Evolutionary conservation across 306 rosid genomes (phyloP).

Genomic region (Cyamopsis tetragonoloba): DNA sequence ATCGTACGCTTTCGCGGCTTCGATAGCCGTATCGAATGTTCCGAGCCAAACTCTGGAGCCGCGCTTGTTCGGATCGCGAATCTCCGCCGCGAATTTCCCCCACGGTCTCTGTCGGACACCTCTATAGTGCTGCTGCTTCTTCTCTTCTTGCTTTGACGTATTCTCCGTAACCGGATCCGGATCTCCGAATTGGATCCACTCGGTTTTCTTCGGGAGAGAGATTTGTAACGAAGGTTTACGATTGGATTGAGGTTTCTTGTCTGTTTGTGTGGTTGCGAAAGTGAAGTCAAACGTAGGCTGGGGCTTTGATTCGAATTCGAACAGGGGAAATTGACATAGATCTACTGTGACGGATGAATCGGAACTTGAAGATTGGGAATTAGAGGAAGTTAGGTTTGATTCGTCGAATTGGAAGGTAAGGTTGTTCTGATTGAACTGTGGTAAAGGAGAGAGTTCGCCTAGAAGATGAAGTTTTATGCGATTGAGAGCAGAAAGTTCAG

Average conservation of each 20-base stretch:
- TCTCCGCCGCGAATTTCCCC: conserved; percentile 85
- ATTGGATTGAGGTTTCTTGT: background rate
- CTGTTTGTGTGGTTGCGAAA: conserved; percentile 7
- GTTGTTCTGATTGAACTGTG: background rate
- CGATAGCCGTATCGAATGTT: conserved; percentile 63
- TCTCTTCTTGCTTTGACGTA: background rate
- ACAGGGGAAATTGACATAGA: background rate
- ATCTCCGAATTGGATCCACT: conserved; percentile 53
- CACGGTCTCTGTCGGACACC: conserved; percentile 78
- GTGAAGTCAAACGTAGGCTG: background rate
- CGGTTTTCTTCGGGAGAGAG: conserved; percentile 54
- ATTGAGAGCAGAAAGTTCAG: conserved; percentile 37
- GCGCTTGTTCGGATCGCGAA: conserved; percentile 62
- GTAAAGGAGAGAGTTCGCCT: conserved; percentile 59
- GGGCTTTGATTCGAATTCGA: conserved; percentile 38
- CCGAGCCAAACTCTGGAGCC: conserved; percentile 81
- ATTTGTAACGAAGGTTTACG: conserved; percentile 50
- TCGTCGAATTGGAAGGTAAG: background rate
- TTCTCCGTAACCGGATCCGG: background rate
- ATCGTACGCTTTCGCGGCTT: conserved; percentile 79
- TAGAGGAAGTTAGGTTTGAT: conserved; percentile 12
- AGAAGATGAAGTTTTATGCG: conserved; percentile 58
- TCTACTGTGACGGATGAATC: conserved; percentile 23
- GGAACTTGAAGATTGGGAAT: conserved; percentile 33
- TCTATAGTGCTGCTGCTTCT: conserved; percentile 41